phyloP scores from a whole-genome alignment of 2,329 filamentous ascomycete species.

The Colletotrichum sidae region DNA sequence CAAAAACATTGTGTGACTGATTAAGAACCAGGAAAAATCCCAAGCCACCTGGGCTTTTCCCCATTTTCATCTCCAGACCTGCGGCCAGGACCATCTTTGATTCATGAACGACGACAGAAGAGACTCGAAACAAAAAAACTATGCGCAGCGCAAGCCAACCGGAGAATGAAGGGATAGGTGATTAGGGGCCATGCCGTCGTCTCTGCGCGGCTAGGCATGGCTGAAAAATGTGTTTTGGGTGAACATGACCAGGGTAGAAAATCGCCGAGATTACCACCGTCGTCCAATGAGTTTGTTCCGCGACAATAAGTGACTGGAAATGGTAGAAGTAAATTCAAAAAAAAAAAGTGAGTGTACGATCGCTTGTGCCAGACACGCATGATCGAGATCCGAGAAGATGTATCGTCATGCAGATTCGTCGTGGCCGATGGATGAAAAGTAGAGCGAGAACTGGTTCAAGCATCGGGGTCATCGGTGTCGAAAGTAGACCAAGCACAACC shows the following conservation, averaged over 20 bases:
- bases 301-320: constrained; percentile 36
- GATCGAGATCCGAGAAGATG: constrained; percentile 62
- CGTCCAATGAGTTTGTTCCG: constrained; percentile 24
- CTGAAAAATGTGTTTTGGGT: constrained; percentile 1
- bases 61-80: constrained; percentile 46
- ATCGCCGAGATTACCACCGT: constrained; percentile 15
- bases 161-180: constrained; percentile 21
- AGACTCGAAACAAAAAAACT: constrained; percentile 45
- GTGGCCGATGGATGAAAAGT: constrained; percentile 53
- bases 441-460: constrained; percentile 37
- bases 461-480: constrained; percentile 39
- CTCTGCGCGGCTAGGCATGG: constrained; percentile 19
- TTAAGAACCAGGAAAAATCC: constrained; percentile 43
- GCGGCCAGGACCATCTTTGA: constrained; percentile 37
- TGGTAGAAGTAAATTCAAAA: constrained; percentile 43
- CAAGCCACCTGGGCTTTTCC: constrained; percentile 52
- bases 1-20: constrained; percentile 31
- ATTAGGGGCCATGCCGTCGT: constrained; percentile 35
- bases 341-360: constrained; percentile 54
- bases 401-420: constrained; percentile 71
- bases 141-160: constrained; percentile 36
- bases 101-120: constrained; percentile 42
- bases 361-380: constrained; percentile 71
- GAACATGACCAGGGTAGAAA: constrained; percentile 15
- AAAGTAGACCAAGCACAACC: constrained; percentile 40